Conservation (phyloP, 257 asterid species). For the Verbena officinalis region DNA sequence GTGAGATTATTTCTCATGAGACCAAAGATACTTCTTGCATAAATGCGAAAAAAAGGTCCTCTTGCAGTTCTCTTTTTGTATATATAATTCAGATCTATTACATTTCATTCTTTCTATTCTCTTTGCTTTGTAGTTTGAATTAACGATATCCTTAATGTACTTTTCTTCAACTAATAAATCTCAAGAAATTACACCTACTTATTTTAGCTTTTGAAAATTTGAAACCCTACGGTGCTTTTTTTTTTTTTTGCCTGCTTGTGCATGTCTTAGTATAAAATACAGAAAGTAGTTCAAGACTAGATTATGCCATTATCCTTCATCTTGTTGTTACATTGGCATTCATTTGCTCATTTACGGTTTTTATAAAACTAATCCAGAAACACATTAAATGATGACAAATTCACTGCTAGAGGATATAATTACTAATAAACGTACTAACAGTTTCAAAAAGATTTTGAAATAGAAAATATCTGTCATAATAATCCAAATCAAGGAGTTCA, state of each 20-base stretch:
- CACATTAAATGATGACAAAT: background rate
- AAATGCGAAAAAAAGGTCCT: background rate
- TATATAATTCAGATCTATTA: background rate
- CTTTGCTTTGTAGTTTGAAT: background rate
- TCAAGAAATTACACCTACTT: background rate
- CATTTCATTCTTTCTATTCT: background rate
- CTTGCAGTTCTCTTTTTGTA: background rate
- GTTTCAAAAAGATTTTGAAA: background rate
- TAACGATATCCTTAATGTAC: background rate
- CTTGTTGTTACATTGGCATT: background rate
- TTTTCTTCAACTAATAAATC: background rate
- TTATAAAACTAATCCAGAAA: constrained; percentile 1
- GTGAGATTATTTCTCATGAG: background rate
- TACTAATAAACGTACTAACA: constrained; percentile 6
- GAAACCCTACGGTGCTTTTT: background rate
- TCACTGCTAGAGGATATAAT: background rate
- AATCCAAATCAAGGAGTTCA: constrained; percentile 1
- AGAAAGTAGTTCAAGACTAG: background rate
- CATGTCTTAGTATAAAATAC: background rate
- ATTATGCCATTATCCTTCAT: background rate
- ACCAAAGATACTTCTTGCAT: background rate
- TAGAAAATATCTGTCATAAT: background rate
- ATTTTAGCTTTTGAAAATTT: constrained; percentile 9
- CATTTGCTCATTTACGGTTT: constrained; percentile 2
- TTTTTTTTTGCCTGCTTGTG: constrained; percentile 10